Percentiles rank a stretch among this genome's conserved stretches.
phyloP scores from a whole-genome alignment of 1,284 basidiomycete species.

The Ganoderma resinaceum region DNA sequence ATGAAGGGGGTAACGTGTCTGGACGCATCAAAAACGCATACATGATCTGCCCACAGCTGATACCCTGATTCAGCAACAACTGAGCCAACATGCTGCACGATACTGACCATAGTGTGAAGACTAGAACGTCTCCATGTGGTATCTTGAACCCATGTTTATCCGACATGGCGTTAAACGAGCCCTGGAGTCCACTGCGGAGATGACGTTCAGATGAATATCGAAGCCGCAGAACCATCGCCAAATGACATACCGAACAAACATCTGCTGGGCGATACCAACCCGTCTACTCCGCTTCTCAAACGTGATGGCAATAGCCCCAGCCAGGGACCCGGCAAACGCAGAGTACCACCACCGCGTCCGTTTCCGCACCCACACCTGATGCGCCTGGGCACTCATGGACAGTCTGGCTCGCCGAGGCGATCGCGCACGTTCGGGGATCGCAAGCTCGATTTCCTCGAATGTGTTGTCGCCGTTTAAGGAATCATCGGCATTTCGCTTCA shows the following conservation, averaged over 20 bases:
- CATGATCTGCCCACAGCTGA: slow-evolving; percentile 84
- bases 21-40: slow-evolving; percentile 85
- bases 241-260: slow-evolving; percentile 79
- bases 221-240: not conserved
- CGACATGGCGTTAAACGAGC: slow-evolving; percentile 80
- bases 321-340: slow-evolving; percentile 84
- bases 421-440: slow-evolving; percentile 21
- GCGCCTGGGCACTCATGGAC: slow-evolving; percentile 67
- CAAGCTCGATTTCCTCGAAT: slow-evolving; percentile 29
- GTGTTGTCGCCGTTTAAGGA: slow-evolving; percentile 34
- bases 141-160: slow-evolving; percentile 72
- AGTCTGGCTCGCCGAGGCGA: slow-evolving; percentile 54
- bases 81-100: not conserved
- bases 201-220: not conserved
- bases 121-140: slow-evolving; percentile 85
- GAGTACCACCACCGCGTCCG: slow-evolving; percentile 87
- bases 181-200: slow-evolving; percentile 75
- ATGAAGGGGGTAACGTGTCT: slow-evolving; percentile 84
- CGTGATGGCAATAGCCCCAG: slow-evolving; percentile 83
- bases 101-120: slow-evolving; percentile 81
- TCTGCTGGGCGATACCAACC: slow-evolving; percentile 86
- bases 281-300: slow-evolving; percentile 81
- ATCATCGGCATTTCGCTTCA: slow-evolving; percentile 17
- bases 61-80: not conserved
- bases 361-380: slow-evolving; percentile 67